phyloP scores from a whole-genome alignment of 345 rosid genomes.

The Acer yangbiense region DNA sequence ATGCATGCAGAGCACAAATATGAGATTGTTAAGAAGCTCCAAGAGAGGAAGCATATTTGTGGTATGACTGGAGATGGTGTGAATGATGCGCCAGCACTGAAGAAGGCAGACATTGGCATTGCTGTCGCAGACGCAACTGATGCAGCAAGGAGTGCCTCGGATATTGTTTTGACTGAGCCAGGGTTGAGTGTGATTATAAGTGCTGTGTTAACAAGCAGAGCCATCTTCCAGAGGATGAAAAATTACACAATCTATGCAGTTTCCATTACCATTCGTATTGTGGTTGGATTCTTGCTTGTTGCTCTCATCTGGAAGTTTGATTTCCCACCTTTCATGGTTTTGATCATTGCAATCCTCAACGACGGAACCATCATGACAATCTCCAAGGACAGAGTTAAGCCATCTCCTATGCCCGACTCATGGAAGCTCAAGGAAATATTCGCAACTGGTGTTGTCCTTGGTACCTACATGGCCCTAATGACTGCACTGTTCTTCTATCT shows the following conservation, averaged over 20 bases:
- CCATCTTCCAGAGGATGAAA: conserved; percentile 90
- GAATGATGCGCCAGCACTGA: conserved; percentile 81
- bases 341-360: conserved; percentile 77
- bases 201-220: conserved; percentile 80
- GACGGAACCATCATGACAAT: conserved; percentile 93
- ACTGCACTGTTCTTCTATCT: conserved; percentile 71
- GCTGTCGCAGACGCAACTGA: conserved; percentile 88
- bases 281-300: conserved; percentile 73
- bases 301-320: conserved; percentile 81
- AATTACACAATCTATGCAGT: conserved; percentile 91
- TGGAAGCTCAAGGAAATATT: conserved; percentile 86
- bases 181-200: conserved; percentile 77
- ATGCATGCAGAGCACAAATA: conserved; percentile 67
- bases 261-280: conserved; percentile 84
- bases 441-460: conserved; percentile 70
- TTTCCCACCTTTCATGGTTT: conserved; percentile 84
- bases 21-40: conserved; percentile 75
- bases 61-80: conserved; percentile 95
- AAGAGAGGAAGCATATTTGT: conserved; percentile 74
- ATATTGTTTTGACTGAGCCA: conserved; percentile 79
- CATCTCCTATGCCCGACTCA: conserved; percentile 79
- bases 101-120: conserved; percentile 82
- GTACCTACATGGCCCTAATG: conserved; percentile 67
- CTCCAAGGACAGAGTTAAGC: conserved; percentile 78
- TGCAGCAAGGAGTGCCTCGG: conserved; percentile 79